Evolutionary conservation across 768 basidiomycete genomes (phyloP).

Genomic region (Tricholoma bakamatsutake): DNA sequence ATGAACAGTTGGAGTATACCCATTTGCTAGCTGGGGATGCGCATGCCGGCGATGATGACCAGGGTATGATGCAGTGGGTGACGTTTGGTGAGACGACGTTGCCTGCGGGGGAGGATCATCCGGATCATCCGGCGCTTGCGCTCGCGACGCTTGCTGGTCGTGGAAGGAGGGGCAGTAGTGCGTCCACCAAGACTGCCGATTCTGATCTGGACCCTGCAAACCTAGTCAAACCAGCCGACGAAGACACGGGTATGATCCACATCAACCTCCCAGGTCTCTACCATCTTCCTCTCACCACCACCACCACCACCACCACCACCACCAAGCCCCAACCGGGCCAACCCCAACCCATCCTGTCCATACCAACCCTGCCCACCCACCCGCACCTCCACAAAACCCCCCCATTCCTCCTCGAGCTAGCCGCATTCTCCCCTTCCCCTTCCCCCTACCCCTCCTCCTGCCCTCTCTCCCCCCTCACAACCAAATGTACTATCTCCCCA

Average conservation of each 20-base stretch:
- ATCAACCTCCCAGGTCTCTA: slow-evolving; percentile 25
- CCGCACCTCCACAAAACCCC: slow-evolving; percentile 31
- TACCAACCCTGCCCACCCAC: slow-evolving; percentile 29
- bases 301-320: no score
- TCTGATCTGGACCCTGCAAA: slow-evolving; percentile 50
- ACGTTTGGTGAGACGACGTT: not conserved
- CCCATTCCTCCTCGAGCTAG: slow-evolving; percentile 29
- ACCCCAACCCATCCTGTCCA: slow-evolving; percentile 26
- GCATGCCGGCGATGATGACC: slow-evolving; percentile 15
- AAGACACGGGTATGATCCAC: slow-evolving; percentile 15
- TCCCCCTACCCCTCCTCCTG: slow-evolving; percentile 1
- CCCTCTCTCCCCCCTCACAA: slow-evolving; percentile 2
- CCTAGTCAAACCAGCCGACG: slow-evolving; percentile 32
- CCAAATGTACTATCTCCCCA: slow-evolving; percentile 1
- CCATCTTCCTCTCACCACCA: slow-evolving; percentile 17
- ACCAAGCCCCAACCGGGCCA: no score
- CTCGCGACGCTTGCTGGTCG: slow-evolving; percentile 14
- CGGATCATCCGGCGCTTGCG: slow-evolving; percentile 12
- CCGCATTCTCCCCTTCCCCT: slow-evolving; percentile 26
- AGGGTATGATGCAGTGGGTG: slow-evolving; percentile 10
- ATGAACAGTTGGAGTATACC: slow-evolving; percentile 65
- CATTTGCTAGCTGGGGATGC: slow-evolving; percentile 45
- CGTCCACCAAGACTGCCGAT: slow-evolving; percentile 38
- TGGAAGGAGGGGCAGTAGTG: slow-evolving; percentile 36
- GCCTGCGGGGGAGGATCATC: slow-evolving; percentile 6